Percentiles rank a stretch among this genome's conserved stretches.
Evolutionary conservation across 164 flowering plant species (phyloP).

Genomic region (Akebia trifoliata): DNA sequence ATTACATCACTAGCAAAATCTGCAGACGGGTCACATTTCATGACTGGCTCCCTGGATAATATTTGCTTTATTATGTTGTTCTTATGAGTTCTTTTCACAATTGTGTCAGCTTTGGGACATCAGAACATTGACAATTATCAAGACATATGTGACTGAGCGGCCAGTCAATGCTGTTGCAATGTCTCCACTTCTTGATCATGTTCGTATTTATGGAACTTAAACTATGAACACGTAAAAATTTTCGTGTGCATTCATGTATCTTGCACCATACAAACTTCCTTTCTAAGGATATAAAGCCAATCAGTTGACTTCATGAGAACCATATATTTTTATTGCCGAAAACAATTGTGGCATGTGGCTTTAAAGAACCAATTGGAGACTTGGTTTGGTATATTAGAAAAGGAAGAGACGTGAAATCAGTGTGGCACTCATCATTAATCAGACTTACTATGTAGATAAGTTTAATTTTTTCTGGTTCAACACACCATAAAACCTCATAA

Average conservation of each 20-base stretch:
- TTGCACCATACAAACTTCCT: background rate
- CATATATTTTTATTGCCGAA: no score
- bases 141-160: conserved; percentile 81
- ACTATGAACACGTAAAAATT: background rate
- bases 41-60: conserved; percentile 80
- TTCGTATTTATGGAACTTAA: conserved; percentile 22
- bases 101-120: conserved; percentile 78
- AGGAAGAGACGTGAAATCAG: no score
- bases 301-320: no score
- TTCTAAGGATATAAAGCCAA: no score
- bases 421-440: no score
- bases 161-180: conserved; percentile 95
- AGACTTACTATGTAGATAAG: no score
- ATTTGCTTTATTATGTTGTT: background rate
- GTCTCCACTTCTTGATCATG: conserved; percentile 94
- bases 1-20: conserved; percentile 75
- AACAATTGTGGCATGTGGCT: no score
- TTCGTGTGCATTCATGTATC: background rate
- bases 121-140: conserved; percentile 71
- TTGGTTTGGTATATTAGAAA: no score
- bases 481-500: no score
- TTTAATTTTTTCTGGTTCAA: no score
- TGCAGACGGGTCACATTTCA: conserved; percentile 74
- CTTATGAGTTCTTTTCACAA: background rate
- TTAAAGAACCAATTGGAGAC: no score